phyloP scores from a whole-genome alignment of 129 eudicot genomes.

The Saussurea involucrata region DNA sequence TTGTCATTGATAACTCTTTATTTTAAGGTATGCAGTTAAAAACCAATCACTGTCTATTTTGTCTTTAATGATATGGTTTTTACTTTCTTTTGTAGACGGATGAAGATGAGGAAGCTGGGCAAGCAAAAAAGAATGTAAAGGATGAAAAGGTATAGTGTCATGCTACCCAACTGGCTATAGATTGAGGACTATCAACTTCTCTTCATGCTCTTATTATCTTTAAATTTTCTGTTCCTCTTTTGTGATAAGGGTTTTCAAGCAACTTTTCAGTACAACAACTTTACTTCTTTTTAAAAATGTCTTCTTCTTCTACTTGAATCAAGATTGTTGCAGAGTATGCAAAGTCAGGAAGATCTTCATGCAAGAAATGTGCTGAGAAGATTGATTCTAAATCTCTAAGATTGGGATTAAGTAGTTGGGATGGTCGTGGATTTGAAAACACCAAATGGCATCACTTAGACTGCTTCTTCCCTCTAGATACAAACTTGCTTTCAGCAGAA shows the following conservation, averaged over 20 bases:
- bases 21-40: not conserved
- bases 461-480: slow-evolving; percentile 48
- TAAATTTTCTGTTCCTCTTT: not conserved
- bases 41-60: not conserved
- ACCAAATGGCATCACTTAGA: slow-evolving; percentile 83
- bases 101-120: slow-evolving; percentile 18
- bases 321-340: slow-evolving; percentile 87
- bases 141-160: slow-evolving; percentile 35
- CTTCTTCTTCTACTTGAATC: slow-evolving; percentile 19
- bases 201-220: not conserved
- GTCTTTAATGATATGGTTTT: not conserved
- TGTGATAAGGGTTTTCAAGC: not conserved
- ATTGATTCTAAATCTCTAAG: slow-evolving; percentile 50
- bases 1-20: not conserved
- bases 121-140: slow-evolving; percentile 24
- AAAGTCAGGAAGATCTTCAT: slow-evolving; percentile 75
- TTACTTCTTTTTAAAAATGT: slow-evolving; percentile 22
- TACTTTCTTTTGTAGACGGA: slow-evolving; percentile 17
- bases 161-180: too few relatives aligned
- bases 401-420: slow-evolving; percentile 55
- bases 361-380: slow-evolving; percentile 61
- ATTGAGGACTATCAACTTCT: too few relatives aligned
- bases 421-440: slow-evolving; percentile 66
- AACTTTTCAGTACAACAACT: not conserved
- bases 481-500: slow-evolving; percentile 34